phyloP scores from a whole-genome alignment of 371 early-diverging fungal species.

The Circinella minor region DNA sequence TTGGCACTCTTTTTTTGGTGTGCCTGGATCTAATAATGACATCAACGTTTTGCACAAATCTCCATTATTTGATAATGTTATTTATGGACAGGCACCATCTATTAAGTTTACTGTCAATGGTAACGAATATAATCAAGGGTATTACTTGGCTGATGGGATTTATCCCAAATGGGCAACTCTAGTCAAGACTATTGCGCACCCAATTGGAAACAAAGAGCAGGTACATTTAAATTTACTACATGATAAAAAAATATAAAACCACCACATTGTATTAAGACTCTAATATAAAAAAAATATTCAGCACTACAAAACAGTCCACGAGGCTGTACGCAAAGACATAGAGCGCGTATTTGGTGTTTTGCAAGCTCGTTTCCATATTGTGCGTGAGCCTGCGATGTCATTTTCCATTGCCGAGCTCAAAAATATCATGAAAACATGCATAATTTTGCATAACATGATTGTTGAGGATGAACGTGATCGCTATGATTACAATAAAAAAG shows the following conservation, averaged over 20 bases:
- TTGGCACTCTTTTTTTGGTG: not conserved
- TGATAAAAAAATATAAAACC: no score
- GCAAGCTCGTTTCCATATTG: not conserved
- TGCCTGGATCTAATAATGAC: conserved; percentile 3
- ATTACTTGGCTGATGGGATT: conserved; percentile 11
- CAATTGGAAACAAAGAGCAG: not conserved
- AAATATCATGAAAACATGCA: not conserved
- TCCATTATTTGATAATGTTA: not conserved
- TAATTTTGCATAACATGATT: conserved; percentile 11
- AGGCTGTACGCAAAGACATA: not conserved
- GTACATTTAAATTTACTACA: not conserved
- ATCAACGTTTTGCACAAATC: no score
- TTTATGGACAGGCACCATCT: not conserved
- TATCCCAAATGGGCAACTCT: not conserved
- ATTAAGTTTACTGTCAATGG: not conserved
- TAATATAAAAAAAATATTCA: not conserved
- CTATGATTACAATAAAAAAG: not conserved
- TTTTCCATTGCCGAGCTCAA: not conserved
- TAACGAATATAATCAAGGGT: conserved; percentile 1
- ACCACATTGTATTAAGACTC: no score
- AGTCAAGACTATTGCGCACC: not conserved
- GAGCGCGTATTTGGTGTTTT: conserved; percentile 8
- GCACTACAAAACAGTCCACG: not conserved
- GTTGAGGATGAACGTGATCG: not conserved
- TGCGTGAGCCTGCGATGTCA: not conserved